Evolutionary conservation across 78 protist genomes (phyloP).

Genomic region (Dictyostelium capitatum): DNA sequence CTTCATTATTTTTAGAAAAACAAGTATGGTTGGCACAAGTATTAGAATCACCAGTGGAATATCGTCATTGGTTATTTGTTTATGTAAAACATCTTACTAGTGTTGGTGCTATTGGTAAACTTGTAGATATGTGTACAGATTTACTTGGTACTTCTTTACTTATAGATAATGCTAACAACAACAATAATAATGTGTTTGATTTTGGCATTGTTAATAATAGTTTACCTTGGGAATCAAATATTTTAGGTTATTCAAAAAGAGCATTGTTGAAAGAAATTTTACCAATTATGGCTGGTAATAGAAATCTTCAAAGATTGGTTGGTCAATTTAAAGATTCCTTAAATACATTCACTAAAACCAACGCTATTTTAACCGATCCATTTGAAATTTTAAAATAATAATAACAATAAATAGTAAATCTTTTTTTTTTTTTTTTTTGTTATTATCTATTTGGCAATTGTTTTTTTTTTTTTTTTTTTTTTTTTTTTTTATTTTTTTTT

Average conservation of each 20-base stretch:
- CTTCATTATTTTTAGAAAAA: conserved; percentile 57
- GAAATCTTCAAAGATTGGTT: conserved; percentile 66
- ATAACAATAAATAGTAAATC: no score
- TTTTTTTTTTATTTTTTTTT: no score
- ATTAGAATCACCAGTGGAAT: conserved; percentile 36
- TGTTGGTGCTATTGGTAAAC: background rate
- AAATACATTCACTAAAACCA: background rate
- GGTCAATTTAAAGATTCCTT: conserved; percentile 71
- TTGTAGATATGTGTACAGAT: conserved; percentile 53
- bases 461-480: no score
- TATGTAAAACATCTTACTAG: conserved; percentile 29
- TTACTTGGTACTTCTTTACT: conserved; percentile 50
- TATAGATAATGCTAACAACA: background rate
- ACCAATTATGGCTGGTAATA: conserved; percentile 46
- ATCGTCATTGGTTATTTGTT: conserved; percentile 45
- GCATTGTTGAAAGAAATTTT: conserved; percentile 31
- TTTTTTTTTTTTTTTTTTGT: no score
- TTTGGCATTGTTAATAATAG: background rate
- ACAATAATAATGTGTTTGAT: background rate
- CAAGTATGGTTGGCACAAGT: conserved; percentile 47
- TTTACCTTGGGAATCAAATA: conserved; percentile 39
- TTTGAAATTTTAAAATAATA: no score
- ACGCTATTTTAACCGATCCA: conserved; percentile 6
- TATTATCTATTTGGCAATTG: no score
- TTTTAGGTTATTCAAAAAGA: conserved; percentile 40